These are phyloP conservation scores for Harringtonia lauricola DNA, from an alignment of 2,329 filamentous ascomycete genomes.

Conservation along the genomic window DNA sequence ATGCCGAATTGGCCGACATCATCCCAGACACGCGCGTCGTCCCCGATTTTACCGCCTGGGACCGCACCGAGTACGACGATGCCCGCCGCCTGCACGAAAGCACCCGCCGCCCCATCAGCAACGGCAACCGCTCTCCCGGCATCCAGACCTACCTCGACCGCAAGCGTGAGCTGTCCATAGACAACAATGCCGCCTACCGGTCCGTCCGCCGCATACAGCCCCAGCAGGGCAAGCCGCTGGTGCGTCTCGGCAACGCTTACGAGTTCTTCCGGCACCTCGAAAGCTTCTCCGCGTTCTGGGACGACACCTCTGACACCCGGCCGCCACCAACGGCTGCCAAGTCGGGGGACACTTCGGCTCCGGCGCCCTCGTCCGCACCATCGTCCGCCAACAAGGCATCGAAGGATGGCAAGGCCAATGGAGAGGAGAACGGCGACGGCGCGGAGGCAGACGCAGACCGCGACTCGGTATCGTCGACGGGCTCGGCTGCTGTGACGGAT, in stretches of 20 bases:
- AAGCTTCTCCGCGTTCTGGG: constrained; percentile 47
- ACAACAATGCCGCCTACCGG: constrained; percentile 49
- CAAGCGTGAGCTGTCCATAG: constrained; percentile 41
- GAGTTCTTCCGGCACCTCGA: constrained; percentile 57
- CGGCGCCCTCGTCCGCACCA: constrained; percentile 1
- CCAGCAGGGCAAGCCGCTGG: constrained; percentile 37
- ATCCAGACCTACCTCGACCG: constrained; percentile 48
- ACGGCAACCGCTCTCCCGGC: constrained; percentile 44
- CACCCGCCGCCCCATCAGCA: constrained; percentile 37
- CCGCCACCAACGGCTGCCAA: constrained; percentile 20
- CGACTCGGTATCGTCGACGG: constrained; percentile 7
- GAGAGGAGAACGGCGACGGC: neutral
- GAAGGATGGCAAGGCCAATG: neutral
- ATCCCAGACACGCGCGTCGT: constrained; percentile 42
- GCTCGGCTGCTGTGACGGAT: constrained; percentile 8
- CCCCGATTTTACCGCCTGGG: constrained; percentile 43
- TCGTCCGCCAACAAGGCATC: constrained; percentile 1
- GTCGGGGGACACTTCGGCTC: constrained; percentile 21
- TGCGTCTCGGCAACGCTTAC: constrained; percentile 50
- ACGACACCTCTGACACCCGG: constrained; percentile 36
- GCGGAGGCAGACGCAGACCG: constrained; percentile 7
- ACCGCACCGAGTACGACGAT: constrained; percentile 35
- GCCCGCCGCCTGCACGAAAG: constrained; percentile 35
- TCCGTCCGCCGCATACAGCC: constrained; percentile 47
- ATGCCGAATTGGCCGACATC: constrained; percentile 36